Base-by-base conservation (phyloP, 2,329 filamentous ascomycete species). In the Colletotrichum siamense region DNA sequence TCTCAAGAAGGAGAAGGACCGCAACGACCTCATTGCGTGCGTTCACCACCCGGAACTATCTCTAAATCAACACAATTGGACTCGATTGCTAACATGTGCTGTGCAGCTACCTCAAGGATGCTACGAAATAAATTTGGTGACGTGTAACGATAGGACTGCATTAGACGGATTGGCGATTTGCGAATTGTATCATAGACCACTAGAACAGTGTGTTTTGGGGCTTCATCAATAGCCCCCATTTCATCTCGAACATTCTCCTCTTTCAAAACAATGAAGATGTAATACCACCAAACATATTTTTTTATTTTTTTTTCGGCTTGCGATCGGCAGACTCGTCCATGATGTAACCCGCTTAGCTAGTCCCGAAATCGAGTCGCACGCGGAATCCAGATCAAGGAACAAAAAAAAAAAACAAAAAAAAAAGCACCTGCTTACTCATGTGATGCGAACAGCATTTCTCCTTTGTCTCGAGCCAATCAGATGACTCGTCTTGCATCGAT, bases 1-100 rank as follows among this genome's bases (percentile, higher is more conserved):
- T 88, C 93, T 99, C 86, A 99, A 99, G 96, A 99, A 99, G 95
- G 92, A 93, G 86, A 99, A 99, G 95, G 97, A 99, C 91, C 93
- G 97, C 88, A 98, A 99, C 88, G 96, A 99, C 89, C 92, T 99
- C 84, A 98, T 99, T 93, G 96, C 95, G 94, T 96, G 94, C 83
- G 94, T 92, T 78, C 39, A 52, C 52, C 18, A 9, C 39, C 16
- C 57, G n/a, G n/a, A 18, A 34, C 5, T 59, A 18, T 12, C 5
- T 57, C 22, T 24, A 26, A 18, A 15, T 24, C 44, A 61, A n/a
- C 3, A 26, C 18, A 8, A 32, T 39, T 18, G 9, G 28, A 39
- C 16, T 24, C 30, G 26, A 10, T 49, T 61, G 68, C 82, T 84
- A 81, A 86, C 80, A 30, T 26, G 7, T 66, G 24, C 15, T 28